Percentiles rank a stretch among this genome's conserved stretches.
These are phyloP conservation scores for Ophiostoma piceae DNA, from an alignment of 2,329 filamentous ascomycete species.

Conservation along the genomic window DNA sequence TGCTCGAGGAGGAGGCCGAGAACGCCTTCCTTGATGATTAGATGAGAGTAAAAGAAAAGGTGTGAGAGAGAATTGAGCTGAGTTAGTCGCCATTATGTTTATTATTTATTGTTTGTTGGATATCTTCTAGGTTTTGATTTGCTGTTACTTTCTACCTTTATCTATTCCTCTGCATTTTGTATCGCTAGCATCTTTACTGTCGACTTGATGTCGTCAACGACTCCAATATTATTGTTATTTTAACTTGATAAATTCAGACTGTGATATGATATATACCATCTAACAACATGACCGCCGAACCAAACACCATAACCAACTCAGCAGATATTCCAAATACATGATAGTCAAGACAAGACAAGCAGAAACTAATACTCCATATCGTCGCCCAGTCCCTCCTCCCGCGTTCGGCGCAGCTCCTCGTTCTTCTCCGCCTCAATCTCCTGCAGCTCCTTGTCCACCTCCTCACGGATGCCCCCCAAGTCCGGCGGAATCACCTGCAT, in stretches of 20 bases:
- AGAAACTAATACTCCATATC: slow-evolving; percentile 46
- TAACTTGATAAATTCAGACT: background rate
- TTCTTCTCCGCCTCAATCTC: slow-evolving; percentile 45
- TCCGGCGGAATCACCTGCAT: slow-evolving; percentile 76
- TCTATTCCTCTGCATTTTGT: background rate
- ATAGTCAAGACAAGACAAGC: background rate
- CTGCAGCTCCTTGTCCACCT: slow-evolving; percentile 62
- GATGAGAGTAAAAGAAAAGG: background rate
- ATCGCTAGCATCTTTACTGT: background rate
- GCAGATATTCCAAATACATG: no score
- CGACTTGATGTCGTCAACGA: background rate
- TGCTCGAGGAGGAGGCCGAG: slow-evolving; percentile 34
- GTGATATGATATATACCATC: background rate
- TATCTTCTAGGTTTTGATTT: background rate
- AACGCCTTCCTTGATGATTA: slow-evolving; percentile 27
- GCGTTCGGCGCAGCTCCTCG: slow-evolving; percentile 47
- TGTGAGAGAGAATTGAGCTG: background rate
- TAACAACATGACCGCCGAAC: no score
- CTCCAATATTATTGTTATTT: background rate
- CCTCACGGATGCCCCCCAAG: slow-evolving; percentile 60
- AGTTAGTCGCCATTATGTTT: background rate
- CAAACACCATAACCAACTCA: background rate
- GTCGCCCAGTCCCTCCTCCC: slow-evolving; percentile 54
- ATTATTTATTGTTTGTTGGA: background rate
- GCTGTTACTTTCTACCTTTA: background rate